These are phyloP conservation scores for Globisporangium cederbergense DNA, from an alignment of 352 stramenopile genomes.

Conservation along the genomic window DNA sequence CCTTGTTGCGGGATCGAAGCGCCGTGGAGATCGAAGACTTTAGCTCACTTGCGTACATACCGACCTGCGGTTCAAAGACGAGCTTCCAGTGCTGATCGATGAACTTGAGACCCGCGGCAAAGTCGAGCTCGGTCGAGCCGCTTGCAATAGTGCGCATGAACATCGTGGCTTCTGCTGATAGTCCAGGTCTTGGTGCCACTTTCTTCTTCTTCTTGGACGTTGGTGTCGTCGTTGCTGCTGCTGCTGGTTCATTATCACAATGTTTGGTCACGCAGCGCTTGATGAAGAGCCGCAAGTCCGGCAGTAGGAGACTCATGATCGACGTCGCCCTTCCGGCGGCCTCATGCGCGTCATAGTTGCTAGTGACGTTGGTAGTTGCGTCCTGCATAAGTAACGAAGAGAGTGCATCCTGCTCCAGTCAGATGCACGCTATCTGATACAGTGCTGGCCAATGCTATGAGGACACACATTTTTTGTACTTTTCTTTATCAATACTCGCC, in stretches of 20 bases:
- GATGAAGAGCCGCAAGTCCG: background rate
- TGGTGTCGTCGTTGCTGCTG: background rate
- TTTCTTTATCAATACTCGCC: no score
- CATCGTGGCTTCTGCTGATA: background rate
- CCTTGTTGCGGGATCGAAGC: background rate
- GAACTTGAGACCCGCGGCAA: background rate
- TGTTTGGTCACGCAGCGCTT: background rate
- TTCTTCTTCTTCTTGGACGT: background rate
- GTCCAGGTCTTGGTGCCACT: background rate
- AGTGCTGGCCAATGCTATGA: no score
- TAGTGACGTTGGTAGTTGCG: background rate
- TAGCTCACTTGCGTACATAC: background rate
- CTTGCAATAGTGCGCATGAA: background rate
- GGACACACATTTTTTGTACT: no score
- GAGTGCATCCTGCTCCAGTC: background rate
- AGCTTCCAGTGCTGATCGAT: background rate
- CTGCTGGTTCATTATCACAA: background rate
- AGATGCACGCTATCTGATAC: background rate
- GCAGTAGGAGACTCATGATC: constrained; percentile 1
- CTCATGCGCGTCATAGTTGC: background rate
- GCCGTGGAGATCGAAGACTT: background rate
- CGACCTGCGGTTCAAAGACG: background rate
- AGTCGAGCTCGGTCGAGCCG: background rate
- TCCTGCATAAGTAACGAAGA: background rate
- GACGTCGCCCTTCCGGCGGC: background rate